These are phyloP conservation scores for Phylloporus sp. DNA, from an alignment of 768 basidiomycete genomes.

Conservation along the genomic window DNA sequence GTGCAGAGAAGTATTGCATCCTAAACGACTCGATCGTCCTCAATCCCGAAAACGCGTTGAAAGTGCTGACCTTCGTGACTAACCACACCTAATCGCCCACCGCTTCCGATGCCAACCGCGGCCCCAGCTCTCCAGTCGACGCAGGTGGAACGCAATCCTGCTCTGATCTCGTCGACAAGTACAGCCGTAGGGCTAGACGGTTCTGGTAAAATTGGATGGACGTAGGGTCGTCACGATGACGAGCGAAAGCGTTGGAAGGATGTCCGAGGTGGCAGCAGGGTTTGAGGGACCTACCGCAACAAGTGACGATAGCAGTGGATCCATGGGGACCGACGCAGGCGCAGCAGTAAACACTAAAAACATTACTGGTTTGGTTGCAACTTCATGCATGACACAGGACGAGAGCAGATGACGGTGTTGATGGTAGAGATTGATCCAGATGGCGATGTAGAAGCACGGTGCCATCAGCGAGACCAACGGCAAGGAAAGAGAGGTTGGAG, in stretches of 20 bases:
- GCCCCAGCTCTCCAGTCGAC: constrained; percentile 84
- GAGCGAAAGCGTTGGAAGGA: constrained; percentile 49
- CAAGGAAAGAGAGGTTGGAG: constrained; percentile 71
- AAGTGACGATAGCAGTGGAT: constrained; percentile 16
- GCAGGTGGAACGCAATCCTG: constrained; percentile 75
- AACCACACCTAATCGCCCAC: constrained; percentile 78
- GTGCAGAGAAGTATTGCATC: constrained; percentile 65
- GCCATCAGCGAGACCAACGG: constrained; percentile 93
- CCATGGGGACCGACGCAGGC: constrained; percentile 20
- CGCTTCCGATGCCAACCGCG: constrained; percentile 77
- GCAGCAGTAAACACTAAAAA: constrained; percentile 76
- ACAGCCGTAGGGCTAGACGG: constrained; percentile 60
- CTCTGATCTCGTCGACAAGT: constrained; percentile 83
- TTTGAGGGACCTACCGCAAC: constrained; percentile 16
- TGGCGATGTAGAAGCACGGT: constrained; percentile 89
- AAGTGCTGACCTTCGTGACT: constrained; percentile 77
- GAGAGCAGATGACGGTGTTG: constrained; percentile 57
- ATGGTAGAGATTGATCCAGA: constrained; percentile 81
- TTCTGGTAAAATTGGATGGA: constrained; percentile 68
- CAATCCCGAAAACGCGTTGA: background rate
- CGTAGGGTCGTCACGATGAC: constrained; percentile 84
- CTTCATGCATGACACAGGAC: constrained; percentile 88
- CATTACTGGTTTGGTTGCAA: constrained; percentile 83
- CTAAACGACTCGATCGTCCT: constrained; percentile 6
- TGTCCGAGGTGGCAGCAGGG: constrained; percentile 3